Base-by-base conservation (phyloP, 306 rosid species). In the Medicago ruthenica region DNA sequence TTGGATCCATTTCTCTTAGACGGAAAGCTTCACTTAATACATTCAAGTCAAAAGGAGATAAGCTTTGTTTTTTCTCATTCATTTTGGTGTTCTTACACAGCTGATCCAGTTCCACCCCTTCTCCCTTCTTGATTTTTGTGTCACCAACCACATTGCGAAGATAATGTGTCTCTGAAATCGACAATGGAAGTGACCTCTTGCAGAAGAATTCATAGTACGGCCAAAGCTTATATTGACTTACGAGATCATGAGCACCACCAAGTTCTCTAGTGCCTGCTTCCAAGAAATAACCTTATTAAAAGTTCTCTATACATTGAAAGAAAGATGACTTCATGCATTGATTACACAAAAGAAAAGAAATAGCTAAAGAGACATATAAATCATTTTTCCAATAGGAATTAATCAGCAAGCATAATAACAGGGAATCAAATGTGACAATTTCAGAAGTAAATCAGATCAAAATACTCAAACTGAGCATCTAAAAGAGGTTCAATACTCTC, bases 41-140 rank as follows among this genome's bases (percentile, higher is more conserved):
- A 74, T 78, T 76, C 74, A 83, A 78, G 41, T 83, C 80, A 70
- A 83, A 83, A 15, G 96, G 93, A 74, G 71, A 84, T 75, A 91
- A 85, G 17, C 84, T 83, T 24, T 84, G 66, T 69, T 85, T 91
- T 53, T 83, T 81, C 63, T 91, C 93, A 67, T 85, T 88, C 8
- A 77, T 17, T 57, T 81, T 64, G 4, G 85, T 71, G 76, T 83
- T 89, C 80, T 77, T 85, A 76, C 91, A 86, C 71, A 93, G 97
- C 82, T 93, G 96, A 89, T 85, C 89, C 79, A 93, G 88, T 64
- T 91, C 96, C 97, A 93, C 91, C 79, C 98, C 98, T 70, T 91
- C 98, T 50, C 98, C 98, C 85, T 89, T 93, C 82, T 86, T 87
- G 71, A 91, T 89, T 83, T 89, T 93, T 61, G 92, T 88, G 86